phyloP scores from a whole-genome alignment of 2,329 filamentous ascomycete genomes.

The Plectosphaerella plurivora region DNA sequence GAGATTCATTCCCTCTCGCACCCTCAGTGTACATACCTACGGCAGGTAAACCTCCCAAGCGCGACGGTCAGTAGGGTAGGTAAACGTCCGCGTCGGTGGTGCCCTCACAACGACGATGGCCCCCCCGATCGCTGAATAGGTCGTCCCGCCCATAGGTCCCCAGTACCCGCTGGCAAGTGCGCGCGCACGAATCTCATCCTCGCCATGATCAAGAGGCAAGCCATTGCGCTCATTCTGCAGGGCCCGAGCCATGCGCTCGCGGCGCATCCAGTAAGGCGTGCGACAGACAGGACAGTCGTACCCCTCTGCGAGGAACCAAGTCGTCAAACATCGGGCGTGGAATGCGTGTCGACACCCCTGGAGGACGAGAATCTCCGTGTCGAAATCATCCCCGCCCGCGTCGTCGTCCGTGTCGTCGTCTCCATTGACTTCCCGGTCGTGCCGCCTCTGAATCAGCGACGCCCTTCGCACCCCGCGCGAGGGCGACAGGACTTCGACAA shows the following conservation, averaged over 20 bases:
- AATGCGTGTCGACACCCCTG: constrained; percentile 32
- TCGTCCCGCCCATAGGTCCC: neutral
- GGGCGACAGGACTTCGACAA: neutral
- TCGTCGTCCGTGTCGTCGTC: neutral
- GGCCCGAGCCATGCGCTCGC: constrained; percentile 5
- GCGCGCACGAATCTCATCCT: neutral
- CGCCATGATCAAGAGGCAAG: neutral
- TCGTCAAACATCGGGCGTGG: constrained; percentile 31
- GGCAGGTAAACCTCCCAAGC: neutral
- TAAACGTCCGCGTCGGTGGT: neutral
- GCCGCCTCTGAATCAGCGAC: neutral
- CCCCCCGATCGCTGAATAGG: neutral
- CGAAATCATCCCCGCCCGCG: neutral
- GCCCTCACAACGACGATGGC: neutral
- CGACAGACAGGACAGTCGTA: constrained; percentile 35
- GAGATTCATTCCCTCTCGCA: too few relatives aligned
- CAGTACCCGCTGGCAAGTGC: neutral
- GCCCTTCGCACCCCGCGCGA: neutral
- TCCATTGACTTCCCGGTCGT: too few relatives aligned
- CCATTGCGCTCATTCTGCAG: neutral
- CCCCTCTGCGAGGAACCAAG: constrained; percentile 31
- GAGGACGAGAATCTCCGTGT: constrained; percentile 26
- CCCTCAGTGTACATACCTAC: neutral
- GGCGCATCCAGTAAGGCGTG: constrained; percentile 22
- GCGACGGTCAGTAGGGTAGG: neutral